A percentile compares a stretch with the other conserved stretches of the same genome.
phyloP scores from a whole-genome alignment of 768 basidiomycete species.

The Ephemerocybe angulata region DNA sequence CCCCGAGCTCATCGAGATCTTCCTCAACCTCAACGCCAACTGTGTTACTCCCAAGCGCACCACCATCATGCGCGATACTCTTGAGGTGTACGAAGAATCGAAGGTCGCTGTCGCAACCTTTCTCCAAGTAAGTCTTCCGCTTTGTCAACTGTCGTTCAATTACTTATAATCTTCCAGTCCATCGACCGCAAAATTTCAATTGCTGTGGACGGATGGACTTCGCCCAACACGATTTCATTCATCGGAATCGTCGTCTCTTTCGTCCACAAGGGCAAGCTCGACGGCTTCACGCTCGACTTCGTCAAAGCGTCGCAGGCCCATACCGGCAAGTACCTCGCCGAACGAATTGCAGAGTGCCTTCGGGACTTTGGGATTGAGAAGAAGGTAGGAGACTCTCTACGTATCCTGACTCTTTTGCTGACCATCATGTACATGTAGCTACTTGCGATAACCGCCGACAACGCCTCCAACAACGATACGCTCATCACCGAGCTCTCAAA shows the following conservation, averaged over 20 bases:
- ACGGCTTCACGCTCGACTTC: neutral
- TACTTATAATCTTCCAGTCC: too few species aligned
- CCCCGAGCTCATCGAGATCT: neutral
- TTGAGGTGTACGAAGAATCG: neutral
- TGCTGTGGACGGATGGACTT: neutral
- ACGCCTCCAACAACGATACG: conserved; percentile 31
- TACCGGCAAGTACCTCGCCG: neutral
- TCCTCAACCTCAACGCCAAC: neutral
- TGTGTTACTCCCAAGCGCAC: neutral
- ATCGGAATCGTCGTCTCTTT: neutral
- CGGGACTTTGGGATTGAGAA: conserved; percentile 19
- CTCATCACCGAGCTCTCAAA: conserved; percentile 30
- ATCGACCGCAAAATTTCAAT: neutral
- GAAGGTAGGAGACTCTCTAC: conserved; percentile 14
- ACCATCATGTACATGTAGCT: too few species aligned
- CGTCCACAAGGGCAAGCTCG: neutral
- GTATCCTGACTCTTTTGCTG: neutral
- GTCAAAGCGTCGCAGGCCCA: neutral
- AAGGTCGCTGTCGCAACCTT: neutral
- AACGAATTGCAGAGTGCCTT: neutral
- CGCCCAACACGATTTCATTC: neutral
- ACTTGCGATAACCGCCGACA: conserved; percentile 30
- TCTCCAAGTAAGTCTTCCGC: neutral
- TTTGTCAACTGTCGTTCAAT: too few species aligned
- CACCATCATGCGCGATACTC: neutral